Evolutionary conservation across 306 rosid genomes (phyloP), one percentile per base, ranked within the genome.

Genomic region (Vachellia collinsii): DNA sequence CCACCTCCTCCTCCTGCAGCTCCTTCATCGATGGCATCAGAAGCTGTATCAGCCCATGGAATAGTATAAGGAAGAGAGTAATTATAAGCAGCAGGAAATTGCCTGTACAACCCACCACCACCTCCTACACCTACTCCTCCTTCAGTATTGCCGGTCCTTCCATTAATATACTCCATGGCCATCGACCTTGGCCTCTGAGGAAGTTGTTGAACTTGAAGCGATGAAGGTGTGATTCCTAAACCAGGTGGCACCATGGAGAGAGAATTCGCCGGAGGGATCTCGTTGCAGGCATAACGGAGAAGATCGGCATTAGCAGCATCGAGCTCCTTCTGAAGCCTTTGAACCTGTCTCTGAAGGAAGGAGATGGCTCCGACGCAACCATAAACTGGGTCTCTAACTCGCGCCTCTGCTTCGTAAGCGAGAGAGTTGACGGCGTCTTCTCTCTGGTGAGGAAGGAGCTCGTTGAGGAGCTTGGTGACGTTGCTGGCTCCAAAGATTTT

Each of bases 321-420:
- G 11, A 95, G 98, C 46, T 95, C 98, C 84, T 95, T 95, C 36
- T 95, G 98, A 50, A 95, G 97, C 85, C 92, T 81, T n/a, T 95
- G 97, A 72, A 95, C 96, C 67, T 95, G 99, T 82, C 93, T 85
- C 74, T 93, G 98, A 14, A 95, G 98, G 87, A 91, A 95, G 22
- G 99, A 90, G 77, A 95, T 95, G 82, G 99, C 98, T 10, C 99
- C 96, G 0, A 95, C 98, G 17, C 99, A 95, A 29, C 99, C 99
- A 53, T 95, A 95, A 23, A 95, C 98, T 0, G 99, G 99, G 79
- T 95, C 99, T 65, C 96, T 87, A 11, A 95, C 94, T 0, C 99
- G 88, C 0, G 99, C 99, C 87, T 95, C 99, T 3, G 99, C 99
- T 70, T 95, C 99, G 12, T 95, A 95, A 23, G 99, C 96, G 0